Evolutionary conservation across 179 eudicot species (phyloP).

Genomic region (Nepenthes alata): DNA sequence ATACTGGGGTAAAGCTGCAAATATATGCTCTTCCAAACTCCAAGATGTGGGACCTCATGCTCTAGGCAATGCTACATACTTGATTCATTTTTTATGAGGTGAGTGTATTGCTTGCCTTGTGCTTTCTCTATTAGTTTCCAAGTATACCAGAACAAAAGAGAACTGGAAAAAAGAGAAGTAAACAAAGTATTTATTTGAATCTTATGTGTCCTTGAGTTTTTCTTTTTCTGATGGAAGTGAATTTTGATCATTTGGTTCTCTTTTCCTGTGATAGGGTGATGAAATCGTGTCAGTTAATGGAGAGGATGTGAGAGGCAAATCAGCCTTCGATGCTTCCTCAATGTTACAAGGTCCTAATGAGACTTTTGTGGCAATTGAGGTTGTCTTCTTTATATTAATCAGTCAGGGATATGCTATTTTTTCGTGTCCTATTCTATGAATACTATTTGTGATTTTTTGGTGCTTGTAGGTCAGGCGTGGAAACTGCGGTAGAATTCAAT

Average conservation of each 20-base stretch:
- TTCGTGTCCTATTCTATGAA: neutral
- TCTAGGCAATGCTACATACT: no score
- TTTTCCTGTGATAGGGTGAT: slow-evolving; percentile 53
- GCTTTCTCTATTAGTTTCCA: no score
- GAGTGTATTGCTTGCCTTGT: no score
- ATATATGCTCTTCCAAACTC: no score
- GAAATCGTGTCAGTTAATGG: slow-evolving; percentile 77
- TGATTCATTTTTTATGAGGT: no score
- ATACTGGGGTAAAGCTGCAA: neutral
- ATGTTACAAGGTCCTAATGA: slow-evolving; percentile 87
- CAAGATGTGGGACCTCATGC: no score
- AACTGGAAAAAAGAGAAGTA: no score
- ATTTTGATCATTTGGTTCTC: slow-evolving; percentile 2
- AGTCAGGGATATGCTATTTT: neutral
- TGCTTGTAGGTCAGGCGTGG: slow-evolving; percentile 76
- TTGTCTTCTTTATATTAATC: slow-evolving; percentile 15
- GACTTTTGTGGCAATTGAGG: slow-evolving; percentile 72
- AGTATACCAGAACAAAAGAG: no score
- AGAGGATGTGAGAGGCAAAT: slow-evolving; percentile 68
- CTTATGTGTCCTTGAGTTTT: no score
- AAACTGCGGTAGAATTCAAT: slow-evolving; percentile 70
- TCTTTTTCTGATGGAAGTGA: no score
- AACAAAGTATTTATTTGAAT: no score
- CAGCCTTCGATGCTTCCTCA: slow-evolving; percentile 86
- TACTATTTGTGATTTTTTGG: neutral